Evolutionary conservation across 768 basidiomycete genomes (phyloP).

Genomic region (Pulveroboletus sp.): DNA sequence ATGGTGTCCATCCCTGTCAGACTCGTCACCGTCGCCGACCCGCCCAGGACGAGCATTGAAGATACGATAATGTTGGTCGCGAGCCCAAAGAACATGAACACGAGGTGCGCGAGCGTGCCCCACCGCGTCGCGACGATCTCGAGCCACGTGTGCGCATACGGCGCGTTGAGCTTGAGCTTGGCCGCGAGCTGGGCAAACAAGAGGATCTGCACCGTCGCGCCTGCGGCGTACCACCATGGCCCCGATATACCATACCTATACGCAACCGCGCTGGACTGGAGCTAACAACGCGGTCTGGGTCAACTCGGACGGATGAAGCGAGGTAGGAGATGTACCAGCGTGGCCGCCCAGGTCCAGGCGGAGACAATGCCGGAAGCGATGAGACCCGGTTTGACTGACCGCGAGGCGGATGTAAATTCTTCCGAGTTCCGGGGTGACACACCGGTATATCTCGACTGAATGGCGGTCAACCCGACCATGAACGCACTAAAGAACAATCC

Average conservation of each 20-base stretch:
- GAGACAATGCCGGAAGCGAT: constrained; percentile 92
- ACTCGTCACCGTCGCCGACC: constrained; percentile 83
- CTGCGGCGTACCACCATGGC: constrained; percentile 90
- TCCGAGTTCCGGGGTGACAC: constrained; percentile 79
- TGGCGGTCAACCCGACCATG: constrained; percentile 72
- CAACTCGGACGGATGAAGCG: neutral
- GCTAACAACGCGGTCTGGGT: constrained; percentile 32
- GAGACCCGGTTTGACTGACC: constrained; percentile 85
- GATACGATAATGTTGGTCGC: constrained; percentile 93
- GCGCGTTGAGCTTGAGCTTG: constrained; percentile 90
- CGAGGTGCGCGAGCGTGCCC: constrained; percentile 74
- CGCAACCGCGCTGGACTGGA: constrained; percentile 80
- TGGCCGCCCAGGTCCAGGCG: constrained; percentile 91
- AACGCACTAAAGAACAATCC: constrained; percentile 85
- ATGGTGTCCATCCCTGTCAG: constrained; percentile 89
- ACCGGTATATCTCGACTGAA: constrained; percentile 82
- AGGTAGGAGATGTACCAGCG: constrained; percentile 43
- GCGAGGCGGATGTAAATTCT: constrained; percentile 79
- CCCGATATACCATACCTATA: constrained; percentile 86
- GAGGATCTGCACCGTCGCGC: constrained; percentile 85
- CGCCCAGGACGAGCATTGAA: constrained; percentile 76
- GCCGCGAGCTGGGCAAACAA: constrained; percentile 92
- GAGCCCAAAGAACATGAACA: constrained; percentile 92
- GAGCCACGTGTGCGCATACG: constrained; percentile 82
- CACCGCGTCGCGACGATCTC: constrained; percentile 82